Conservation (phyloP, 1,284 basidiomycete genomes). For the Retiboletus fuscus region DNA sequence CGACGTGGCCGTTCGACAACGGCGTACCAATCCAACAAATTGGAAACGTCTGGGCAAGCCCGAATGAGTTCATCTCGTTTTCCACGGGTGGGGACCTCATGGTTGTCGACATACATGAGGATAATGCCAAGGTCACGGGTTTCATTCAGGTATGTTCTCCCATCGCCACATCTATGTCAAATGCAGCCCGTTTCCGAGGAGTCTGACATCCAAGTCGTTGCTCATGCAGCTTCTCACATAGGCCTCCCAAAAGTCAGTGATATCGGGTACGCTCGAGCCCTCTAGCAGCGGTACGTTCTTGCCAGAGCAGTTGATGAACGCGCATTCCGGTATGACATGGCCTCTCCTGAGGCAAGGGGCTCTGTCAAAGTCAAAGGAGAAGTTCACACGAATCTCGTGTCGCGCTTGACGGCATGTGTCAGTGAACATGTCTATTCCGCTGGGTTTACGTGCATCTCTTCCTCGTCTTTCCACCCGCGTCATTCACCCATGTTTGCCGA, state of each 20-base stretch:
- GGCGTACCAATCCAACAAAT: slow-evolving; percentile 86
- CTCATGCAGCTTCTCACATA: slow-evolving; percentile 42
- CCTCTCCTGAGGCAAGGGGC: slow-evolving; percentile 37
- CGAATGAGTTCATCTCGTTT: slow-evolving; percentile 80
- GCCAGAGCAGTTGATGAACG: slow-evolving; percentile 89
- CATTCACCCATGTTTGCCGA: not conserved
- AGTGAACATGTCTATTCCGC: slow-evolving; percentile 72
- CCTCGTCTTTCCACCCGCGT: not conserved
- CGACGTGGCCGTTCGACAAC: slow-evolving; percentile 78
- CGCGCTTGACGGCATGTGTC: slow-evolving; percentile 65
- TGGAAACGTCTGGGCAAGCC: slow-evolving; percentile 86
- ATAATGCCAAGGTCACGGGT: slow-evolving; percentile 67
- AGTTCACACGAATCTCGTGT: slow-evolving; percentile 80
- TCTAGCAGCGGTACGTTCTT: slow-evolving; percentile 71
- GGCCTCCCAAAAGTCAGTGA: slow-evolving; percentile 87
- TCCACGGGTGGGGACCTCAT: slow-evolving; percentile 89
- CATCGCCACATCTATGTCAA: not conserved
- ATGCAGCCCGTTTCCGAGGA: not conserved
- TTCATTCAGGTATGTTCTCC: slow-evolving; percentile 66
- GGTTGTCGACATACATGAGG: slow-evolving; percentile 83
- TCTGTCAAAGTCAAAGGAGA: slow-evolving; percentile 67
- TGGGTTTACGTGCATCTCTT: slow-evolving; percentile 73
- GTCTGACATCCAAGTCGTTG: slow-evolving; percentile 10
- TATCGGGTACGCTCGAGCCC: slow-evolving; percentile 64
- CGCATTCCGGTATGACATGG: slow-evolving; percentile 71